Evolutionary conservation across 768 basidiomycete genomes (phyloP).

Genomic region (Leucogyrophana mollusca): DNA sequence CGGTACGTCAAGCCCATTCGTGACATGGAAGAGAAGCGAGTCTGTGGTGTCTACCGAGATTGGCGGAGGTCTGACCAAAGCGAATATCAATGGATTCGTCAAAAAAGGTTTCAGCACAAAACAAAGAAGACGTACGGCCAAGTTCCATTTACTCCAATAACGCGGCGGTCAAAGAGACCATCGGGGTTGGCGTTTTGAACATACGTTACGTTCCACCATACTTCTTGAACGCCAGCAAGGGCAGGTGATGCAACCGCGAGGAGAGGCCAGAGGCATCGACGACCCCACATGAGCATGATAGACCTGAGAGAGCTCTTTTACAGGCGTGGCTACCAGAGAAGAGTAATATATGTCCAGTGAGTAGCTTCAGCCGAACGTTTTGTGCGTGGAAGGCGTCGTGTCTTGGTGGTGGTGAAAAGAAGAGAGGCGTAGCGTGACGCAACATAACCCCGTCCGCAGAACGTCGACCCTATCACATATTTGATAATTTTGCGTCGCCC

Average conservation of each 20-base stretch:
- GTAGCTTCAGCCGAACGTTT: too few species aligned
- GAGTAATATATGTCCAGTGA: too few species aligned
- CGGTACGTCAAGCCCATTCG: conserved; percentile 60
- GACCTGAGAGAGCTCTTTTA: not conserved
- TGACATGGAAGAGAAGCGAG: conserved; percentile 68
- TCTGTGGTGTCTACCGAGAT: conserved; percentile 69
- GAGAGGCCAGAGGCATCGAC: conserved; percentile 10
- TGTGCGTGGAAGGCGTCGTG: too few species aligned
- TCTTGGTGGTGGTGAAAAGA: too few species aligned
- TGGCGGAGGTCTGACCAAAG: conserved; percentile 61
- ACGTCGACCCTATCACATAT: too few species aligned
- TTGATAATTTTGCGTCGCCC: too few species aligned
- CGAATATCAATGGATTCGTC: too few species aligned
- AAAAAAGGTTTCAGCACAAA: too few species aligned
- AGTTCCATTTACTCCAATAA: conserved; percentile 81
- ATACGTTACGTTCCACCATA: conserved; percentile 88
- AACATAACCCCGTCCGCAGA: too few species aligned
- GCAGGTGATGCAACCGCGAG: conserved; percentile 33
- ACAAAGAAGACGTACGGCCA: conserved; percentile 61
- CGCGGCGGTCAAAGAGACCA: conserved; percentile 65
- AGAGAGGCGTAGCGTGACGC: too few species aligned
- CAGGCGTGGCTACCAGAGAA: too few species aligned
- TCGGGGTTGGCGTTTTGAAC: conserved; percentile 76
- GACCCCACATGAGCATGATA: not conserved
- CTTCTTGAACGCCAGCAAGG: conserved; percentile 58